Evolutionary conservation across 495 filamentous ascomycete genomes (phyloP).

Genomic region (Penicillium pancosmium): DNA sequence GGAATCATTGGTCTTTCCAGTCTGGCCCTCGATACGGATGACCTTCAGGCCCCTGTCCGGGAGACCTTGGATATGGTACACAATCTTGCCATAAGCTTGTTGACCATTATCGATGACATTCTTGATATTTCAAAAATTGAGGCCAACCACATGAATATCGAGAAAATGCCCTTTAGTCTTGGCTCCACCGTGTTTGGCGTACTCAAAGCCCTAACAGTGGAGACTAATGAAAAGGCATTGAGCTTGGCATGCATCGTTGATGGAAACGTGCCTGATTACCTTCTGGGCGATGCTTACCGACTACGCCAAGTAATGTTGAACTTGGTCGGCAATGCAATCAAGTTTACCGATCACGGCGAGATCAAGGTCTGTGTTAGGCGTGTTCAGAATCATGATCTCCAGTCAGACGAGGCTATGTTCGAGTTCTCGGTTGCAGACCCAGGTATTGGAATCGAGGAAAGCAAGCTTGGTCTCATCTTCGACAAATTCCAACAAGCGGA

Average conservation of each 20-base stretch:
- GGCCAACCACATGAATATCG: conserved; percentile 76
- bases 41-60: conserved; percentile 69
- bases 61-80: conserved; percentile 96
- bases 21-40: conserved; percentile 63
- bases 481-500: conserved; percentile 88
- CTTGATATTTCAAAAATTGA: conserved; percentile 82
- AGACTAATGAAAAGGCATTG: conserved; percentile 80
- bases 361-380: conserved; percentile 62
- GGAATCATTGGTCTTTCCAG: conserved; percentile 83
- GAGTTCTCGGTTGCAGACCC: conserved; percentile 69
- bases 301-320: conserved; percentile 82
- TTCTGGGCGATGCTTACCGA: conserved; percentile 72
- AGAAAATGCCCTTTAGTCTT: conserved; percentile 66
- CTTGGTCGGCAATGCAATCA: conserved; percentile 80
- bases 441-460: conserved; percentile 80
- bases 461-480: conserved; percentile 71
- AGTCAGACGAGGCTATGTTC: conserved; percentile 41
- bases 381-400: conserved; percentile 53
- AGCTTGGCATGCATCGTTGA: conserved; percentile 56
- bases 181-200: conserved; percentile 56
- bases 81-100: conserved; percentile 75
- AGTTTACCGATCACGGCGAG: conserved; percentile 75
- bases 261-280: conserved; percentile 41
- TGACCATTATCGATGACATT: conserved; percentile 86
- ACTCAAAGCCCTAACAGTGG: conserved; percentile 70